Conservation (phyloP, 2,329 filamentous ascomycete genomes). For the Orbilia brochopaga region DNA sequence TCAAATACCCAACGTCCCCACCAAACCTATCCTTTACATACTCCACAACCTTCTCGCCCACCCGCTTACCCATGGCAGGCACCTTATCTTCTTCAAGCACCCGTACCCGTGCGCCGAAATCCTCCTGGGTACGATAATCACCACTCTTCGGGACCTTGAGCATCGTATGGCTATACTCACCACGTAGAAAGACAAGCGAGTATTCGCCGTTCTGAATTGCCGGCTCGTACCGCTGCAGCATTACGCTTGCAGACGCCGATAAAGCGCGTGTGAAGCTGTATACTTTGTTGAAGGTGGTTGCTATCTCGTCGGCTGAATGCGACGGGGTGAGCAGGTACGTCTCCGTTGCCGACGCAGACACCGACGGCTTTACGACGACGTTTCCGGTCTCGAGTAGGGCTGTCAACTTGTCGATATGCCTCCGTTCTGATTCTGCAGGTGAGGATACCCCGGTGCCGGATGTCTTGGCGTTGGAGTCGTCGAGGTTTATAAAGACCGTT, state of each 20-base stretch:
- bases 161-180: slow-evolving; percentile 40
- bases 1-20: slow-evolving; percentile 25
- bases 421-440: too few relatives aligned
- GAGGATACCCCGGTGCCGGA: too few relatives aligned
- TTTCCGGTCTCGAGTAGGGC: too few relatives aligned
- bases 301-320: too few relatives aligned
- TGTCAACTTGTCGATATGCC: neutral
- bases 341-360: slow-evolving; percentile 28
- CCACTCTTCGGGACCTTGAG: slow-evolving; percentile 18
- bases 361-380: slow-evolving; percentile 31
- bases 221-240: slow-evolving; percentile 27
- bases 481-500: slow-evolving; percentile 20
- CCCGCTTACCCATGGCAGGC: slow-evolving; percentile 12
- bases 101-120: slow-evolving; percentile 8
- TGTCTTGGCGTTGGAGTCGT: too few relatives aligned
- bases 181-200: slow-evolving; percentile 26
- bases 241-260: slow-evolving; percentile 12
- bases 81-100: slow-evolving; percentile 10
- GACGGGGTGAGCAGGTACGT: slow-evolving; percentile 13
- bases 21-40: slow-evolving; percentile 28
- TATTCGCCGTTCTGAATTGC: slow-evolving; percentile 28
- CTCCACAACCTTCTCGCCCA: slow-evolving; percentile 24
- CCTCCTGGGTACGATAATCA: slow-evolving; percentile 16
- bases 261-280: slow-evolving; percentile 16
- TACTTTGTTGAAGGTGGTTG: slow-evolving; percentile 3